These are phyloP conservation scores for Hypholoma fasciculare DNA, from an alignment of 768 basidiomycete species.

Conservation along the genomic window DNA sequence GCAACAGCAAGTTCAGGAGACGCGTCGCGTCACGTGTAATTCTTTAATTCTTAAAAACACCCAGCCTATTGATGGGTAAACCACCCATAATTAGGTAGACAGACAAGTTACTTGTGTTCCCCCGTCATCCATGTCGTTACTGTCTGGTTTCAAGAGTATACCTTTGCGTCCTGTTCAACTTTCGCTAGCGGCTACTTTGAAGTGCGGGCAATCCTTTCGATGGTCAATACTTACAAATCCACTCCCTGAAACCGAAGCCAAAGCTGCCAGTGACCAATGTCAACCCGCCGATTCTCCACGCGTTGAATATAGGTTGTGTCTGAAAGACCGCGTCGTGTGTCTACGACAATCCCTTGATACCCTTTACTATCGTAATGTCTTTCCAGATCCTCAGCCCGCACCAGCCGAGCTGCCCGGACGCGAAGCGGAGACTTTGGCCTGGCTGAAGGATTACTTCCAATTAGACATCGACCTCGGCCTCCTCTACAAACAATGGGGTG, in stretches of 20 bases:
- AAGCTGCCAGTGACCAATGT: not conserved
- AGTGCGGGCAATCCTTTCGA: slow-evolving; percentile 85
- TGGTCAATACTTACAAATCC: slow-evolving; percentile 60
- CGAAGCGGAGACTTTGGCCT: slow-evolving; percentile 67
- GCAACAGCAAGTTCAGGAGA: no score
- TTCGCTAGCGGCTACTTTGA: slow-evolving; percentile 74
- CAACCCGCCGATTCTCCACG: slow-evolving; percentile 17
- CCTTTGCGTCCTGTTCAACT: slow-evolving; percentile 67
- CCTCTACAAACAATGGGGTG: slow-evolving; percentile 78
- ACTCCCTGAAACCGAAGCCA: no score
- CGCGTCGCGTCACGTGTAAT: no score
- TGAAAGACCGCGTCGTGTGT: slow-evolving; percentile 83
- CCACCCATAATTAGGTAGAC: no score
- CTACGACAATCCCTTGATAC: slow-evolving; percentile 69
- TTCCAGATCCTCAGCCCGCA: slow-evolving; percentile 46
- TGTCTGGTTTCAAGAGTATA: slow-evolving; percentile 42
- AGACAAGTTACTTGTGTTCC: not conserved
- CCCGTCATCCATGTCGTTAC: slow-evolving; percentile 17
- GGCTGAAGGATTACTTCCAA: slow-evolving; percentile 89
- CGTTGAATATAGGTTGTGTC: slow-evolving; percentile 79
- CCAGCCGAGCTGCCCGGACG: slow-evolving; percentile 32
- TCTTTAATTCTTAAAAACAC: no score
- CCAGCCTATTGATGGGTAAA: no score
- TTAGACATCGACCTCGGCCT: slow-evolving; percentile 69
- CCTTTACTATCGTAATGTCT: slow-evolving; percentile 72